These are phyloP conservation scores for Claviceps lovelessii DNA, from an alignment of 2,329 filamentous ascomycete species.

Conservation along the genomic window DNA sequence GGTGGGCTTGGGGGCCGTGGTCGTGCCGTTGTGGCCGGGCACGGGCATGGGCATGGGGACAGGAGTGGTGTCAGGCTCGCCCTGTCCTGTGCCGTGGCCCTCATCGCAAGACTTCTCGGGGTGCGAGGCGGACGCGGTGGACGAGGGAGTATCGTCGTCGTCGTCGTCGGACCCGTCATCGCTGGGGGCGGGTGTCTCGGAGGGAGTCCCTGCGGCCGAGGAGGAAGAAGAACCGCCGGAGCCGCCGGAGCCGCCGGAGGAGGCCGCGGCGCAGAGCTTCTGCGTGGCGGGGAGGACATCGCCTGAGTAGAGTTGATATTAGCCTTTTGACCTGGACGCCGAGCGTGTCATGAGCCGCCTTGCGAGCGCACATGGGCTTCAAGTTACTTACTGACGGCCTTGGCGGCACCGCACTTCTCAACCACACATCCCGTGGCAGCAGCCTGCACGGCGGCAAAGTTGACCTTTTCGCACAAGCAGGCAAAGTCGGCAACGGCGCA, in stretches of 20 bases:
- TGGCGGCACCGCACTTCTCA: conserved; percentile 20
- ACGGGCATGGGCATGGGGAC: background rate
- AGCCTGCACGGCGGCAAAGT: conserved; percentile 18
- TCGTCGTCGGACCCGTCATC: background rate
- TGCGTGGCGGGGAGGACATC: conserved; percentile 25
- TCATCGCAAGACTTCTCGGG: background rate
- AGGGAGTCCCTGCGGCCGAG: background rate
- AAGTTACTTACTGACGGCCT: conserved; percentile 24
- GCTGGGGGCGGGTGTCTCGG: background rate
- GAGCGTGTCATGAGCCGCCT: too few species aligned
- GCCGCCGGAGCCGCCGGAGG: conserved; percentile 4
- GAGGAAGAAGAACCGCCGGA: background rate
- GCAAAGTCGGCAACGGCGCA: conserved; percentile 20
- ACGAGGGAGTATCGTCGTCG: background rate
- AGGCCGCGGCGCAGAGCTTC: conserved; percentile 18
- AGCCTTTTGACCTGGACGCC: background rate
- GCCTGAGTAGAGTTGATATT: conserved; percentile 11
- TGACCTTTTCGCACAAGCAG: conserved; percentile 19
- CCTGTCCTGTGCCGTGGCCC: background rate
- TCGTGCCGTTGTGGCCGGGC: conserved; percentile 8
- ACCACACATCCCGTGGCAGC: conserved; percentile 23
- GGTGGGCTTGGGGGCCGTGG: conserved; percentile 1
- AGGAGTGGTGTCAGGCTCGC: background rate
- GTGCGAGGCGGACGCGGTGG: background rate
- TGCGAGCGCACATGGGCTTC: too few species aligned